Evolutionary conservation across 2,329 filamentous ascomycete species (phyloP).

Genomic region (Cladosporium sp.): DNA sequence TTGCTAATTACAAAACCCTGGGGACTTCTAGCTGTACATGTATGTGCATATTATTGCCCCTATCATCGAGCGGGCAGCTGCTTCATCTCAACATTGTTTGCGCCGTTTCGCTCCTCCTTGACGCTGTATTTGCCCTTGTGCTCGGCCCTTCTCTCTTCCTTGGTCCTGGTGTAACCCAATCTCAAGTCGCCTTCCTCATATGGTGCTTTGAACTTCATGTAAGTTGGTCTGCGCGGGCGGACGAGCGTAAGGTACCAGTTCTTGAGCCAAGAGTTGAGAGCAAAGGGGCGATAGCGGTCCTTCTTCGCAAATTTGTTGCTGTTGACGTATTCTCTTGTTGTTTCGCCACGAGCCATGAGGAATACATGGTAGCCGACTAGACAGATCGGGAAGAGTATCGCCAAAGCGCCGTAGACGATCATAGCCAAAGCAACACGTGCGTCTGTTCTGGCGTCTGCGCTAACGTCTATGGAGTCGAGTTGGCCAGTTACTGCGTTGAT

Average conservation of each 20-base stretch:
- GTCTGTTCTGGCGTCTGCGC: slow-evolving; percentile 20
- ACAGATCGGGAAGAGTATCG: slow-evolving; percentile 76
- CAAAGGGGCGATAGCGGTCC: slow-evolving; percentile 89
- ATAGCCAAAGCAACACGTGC: slow-evolving; percentile 67
- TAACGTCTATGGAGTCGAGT: background rate
- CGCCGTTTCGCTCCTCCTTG: slow-evolving; percentile 41
- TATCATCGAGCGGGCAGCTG: slow-evolving; percentile 32
- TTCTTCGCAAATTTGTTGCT: slow-evolving; percentile 92
- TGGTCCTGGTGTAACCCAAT: slow-evolving; percentile 57
- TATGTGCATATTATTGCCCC: background rate
- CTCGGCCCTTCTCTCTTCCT: slow-evolving; percentile 53
- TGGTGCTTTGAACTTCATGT: slow-evolving; percentile 19
- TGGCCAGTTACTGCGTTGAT: slow-evolving; percentile 23
- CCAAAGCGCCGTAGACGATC: slow-evolving; percentile 77
- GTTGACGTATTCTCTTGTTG: slow-evolving; percentile 93
- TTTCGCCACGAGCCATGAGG: slow-evolving; percentile 87
- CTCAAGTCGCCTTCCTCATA: slow-evolving; percentile 77
- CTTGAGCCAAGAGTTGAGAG: slow-evolving; percentile 67
- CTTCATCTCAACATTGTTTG: slow-evolving; percentile 70
- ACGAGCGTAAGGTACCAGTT: slow-evolving; percentile 61
- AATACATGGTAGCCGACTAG: slow-evolving; percentile 89
- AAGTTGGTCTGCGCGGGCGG: slow-evolving; percentile 16
- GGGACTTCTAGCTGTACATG: background rate
- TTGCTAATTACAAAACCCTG: background rate
- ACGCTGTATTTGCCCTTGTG: slow-evolving; percentile 52